Base-by-base conservation (phyloP, 331 rosid species). In the Quercus tomentella region DNA sequence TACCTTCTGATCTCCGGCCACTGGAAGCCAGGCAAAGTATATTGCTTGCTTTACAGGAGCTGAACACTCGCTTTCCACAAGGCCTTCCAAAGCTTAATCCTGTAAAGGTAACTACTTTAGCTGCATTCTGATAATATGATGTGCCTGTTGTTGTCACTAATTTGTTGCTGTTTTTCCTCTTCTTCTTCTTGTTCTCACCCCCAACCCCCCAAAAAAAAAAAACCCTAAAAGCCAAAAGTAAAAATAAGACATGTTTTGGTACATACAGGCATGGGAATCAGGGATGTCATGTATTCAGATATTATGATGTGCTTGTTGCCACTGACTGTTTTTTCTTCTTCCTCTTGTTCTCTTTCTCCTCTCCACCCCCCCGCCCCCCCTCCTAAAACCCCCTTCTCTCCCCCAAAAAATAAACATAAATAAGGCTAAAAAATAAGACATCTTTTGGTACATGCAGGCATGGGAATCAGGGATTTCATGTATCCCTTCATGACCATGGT, bases 81-180 rank as follows among this genome's bases (percentile, higher is more conserved):
- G 99, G 99, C 51, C 90, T 95, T 88, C 97, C 99, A 33, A 95
- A 93, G 90, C 92, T 95, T 82, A 93, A 93, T 84, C 99, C 98
- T 58, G 96, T 91, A 22, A 89, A 88, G 97, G 99, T 91, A 91
- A 82, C 54, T 78, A 28, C 60, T 49, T 78, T 78, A 77, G 60
- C 77, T 77, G 21, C 49, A 60, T 84, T 8, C 35, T 62, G 73
- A 68, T 62, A 20, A 79, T 25, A 33, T 70, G 25, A 74, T 68
- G 75, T 87, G 68, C 7, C 76, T 81, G 16, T 78, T 54, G 66
- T 72, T 72, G 37, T 78, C 69, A 37, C 61, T 71, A 16, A 22
- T 67, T 77, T 55, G 7, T 41, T 52, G 45, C 2, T 23, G 4
- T 63, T 49, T 60, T 60, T 15, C 14, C 15, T 9, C 18, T 60